A percentile compares a stretch with the other conserved stretches of the same genome.
Evolutionary conservation across 805 yeast genomes (phyloP).

Genomic region (Barnettozyma sp.): DNA sequence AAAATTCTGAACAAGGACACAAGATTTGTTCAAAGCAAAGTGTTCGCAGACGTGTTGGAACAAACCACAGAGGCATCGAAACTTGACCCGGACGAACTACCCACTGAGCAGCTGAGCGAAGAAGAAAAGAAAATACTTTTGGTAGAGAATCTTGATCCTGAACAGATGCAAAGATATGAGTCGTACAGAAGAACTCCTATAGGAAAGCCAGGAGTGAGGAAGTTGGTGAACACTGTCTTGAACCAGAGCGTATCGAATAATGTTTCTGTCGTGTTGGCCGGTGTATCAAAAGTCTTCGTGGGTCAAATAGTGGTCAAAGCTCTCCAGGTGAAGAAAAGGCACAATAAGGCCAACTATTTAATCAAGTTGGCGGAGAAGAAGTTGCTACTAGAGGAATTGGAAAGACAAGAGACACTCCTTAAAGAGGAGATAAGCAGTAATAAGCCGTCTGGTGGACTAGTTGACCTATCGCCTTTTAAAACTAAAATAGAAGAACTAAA

Average conservation of each 20-base stretch:
- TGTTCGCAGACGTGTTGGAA: conserved; percentile 12
- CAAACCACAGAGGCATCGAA: background rate
- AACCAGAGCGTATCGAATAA: conserved; percentile 77
- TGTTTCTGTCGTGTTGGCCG: conserved; percentile 75
- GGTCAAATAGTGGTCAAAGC: conserved; percentile 87
- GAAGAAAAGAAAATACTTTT: conserved; percentile 57
- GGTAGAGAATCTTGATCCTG: conserved; percentile 67
- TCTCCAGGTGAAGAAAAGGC: conserved; percentile 56
- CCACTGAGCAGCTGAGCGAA: conserved; percentile 32
- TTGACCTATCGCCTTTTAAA: conserved; percentile 11
- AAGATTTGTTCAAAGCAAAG: conserved; percentile 12
- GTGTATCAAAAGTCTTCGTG: conserved; percentile 81
- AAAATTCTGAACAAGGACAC: conserved; percentile 20
- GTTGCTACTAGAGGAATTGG: conserved; percentile 27
- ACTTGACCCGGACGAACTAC: conserved; percentile 13
- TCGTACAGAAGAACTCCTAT: conserved; percentile 74
- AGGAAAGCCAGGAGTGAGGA: conserved; percentile 69
- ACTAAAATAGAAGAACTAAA: conserved; percentile 19
- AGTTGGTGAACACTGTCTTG: conserved; percentile 67
- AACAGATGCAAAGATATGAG: conserved; percentile 83
- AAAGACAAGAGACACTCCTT: conserved; percentile 32
- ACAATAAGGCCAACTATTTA: conserved; percentile 33
- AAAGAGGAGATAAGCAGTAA: conserved; percentile 25
- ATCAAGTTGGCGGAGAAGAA: conserved; percentile 37
- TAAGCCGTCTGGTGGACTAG: conserved; percentile 4